Conservation (phyloP, 805 yeast genomes). For the Starmerella riodocensis region DNA sequence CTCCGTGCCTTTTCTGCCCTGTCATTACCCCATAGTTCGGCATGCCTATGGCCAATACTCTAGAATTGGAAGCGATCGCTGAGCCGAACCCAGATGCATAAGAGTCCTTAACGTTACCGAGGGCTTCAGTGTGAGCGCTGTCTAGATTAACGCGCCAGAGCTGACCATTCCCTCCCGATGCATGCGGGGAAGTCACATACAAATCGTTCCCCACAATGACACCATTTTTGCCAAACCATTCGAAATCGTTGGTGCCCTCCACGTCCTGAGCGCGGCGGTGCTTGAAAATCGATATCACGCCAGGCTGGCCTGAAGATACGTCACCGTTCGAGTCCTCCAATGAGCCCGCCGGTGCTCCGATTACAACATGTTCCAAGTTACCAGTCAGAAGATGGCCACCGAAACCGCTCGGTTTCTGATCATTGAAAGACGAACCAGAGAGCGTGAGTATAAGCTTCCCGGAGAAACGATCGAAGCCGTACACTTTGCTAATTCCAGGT, state of each 20-base stretch:
- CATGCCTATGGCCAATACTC: slow-evolving; percentile 20
- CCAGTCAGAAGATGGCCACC: slow-evolving; percentile 23
- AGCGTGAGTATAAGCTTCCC: slow-evolving; percentile 15
- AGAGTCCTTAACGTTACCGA: slow-evolving; percentile 20
- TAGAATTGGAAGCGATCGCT: slow-evolving; percentile 24
- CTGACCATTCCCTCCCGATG: slow-evolving; percentile 33
- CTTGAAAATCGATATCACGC: slow-evolving; percentile 31
- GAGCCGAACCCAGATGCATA: slow-evolving; percentile 35
- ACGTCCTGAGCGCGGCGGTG: slow-evolving; percentile 17
- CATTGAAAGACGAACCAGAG: slow-evolving; percentile 1
- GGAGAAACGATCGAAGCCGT: slow-evolving; percentile 26
- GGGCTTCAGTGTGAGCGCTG: slow-evolving; percentile 18
- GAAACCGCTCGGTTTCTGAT: slow-evolving; percentile 18
- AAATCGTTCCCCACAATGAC: slow-evolving; percentile 18
- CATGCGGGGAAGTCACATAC: slow-evolving; percentile 33
- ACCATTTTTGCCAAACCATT: slow-evolving; percentile 29
- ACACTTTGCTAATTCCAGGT: slow-evolving; percentile 31
- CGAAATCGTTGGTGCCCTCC: slow-evolving; percentile 18
- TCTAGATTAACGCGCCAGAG: slow-evolving; percentile 33
- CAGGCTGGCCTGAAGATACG: slow-evolving; percentile 27
- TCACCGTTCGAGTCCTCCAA: slow-evolving; percentile 2
- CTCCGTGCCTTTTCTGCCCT: slow-evolving; percentile 6
- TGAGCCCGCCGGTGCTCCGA: slow-evolving; percentile 23
- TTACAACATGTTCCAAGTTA: slow-evolving; percentile 24
- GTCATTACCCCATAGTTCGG: slow-evolving; percentile 18